Evolutionary conservation across 768 basidiomycete species (phyloP).

Genomic region (Daedaleopsis nitida): DNA sequence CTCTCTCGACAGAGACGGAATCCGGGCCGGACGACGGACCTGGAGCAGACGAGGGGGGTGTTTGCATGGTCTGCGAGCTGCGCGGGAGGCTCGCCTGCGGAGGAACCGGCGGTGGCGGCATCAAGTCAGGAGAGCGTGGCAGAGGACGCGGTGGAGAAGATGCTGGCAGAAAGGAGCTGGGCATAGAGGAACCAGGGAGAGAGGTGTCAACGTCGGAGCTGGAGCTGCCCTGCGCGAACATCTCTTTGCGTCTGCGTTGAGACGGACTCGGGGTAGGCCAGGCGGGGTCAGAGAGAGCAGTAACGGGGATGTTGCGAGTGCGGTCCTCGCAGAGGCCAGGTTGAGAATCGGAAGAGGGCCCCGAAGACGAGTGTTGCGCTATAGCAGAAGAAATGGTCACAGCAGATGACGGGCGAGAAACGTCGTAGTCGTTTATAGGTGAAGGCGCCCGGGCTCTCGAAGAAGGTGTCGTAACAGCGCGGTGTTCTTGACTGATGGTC

Average conservation of each 20-base stretch:
- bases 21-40: background rate
- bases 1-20: no score
- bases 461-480: no score
- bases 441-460: background rate
- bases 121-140: constrained; percentile 11
- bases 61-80: constrained; percentile 4
- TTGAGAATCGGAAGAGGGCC: background rate
- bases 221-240: background rate
- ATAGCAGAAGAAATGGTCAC: constrained; percentile 9
- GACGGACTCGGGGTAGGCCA: no score
- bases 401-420: constrained; percentile 15
- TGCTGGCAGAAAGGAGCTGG: constrained; percentile 8
- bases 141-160: constrained; percentile 3
- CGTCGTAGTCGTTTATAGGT: background rate
- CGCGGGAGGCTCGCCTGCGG: constrained; percentile 6
- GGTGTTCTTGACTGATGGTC: background rate
- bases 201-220: constrained; percentile 4
- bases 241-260: background rate
- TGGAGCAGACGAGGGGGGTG: background rate
- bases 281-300: background rate
- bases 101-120: constrained; percentile 16
- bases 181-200: no score
- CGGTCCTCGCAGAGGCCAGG: background rate
- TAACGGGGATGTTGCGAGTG: background rate
- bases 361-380: constrained; percentile 9